Evolutionary conservation across 2,329 filamentous ascomycete species (phyloP), one percentile per base, ranked within the genome.

Genomic region (Trichoderma hamatum): DNA sequence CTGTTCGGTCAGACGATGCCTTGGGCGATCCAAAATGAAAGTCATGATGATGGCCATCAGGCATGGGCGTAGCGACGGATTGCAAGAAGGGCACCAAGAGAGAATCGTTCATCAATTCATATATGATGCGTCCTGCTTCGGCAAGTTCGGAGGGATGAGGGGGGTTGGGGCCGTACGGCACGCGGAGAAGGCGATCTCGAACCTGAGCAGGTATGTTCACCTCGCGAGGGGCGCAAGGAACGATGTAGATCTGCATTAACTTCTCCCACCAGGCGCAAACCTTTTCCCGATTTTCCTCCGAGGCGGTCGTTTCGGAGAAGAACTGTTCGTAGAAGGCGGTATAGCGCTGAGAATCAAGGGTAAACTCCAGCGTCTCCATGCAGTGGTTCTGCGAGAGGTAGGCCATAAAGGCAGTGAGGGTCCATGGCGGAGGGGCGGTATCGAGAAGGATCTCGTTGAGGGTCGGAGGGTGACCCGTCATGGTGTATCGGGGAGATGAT

Each of bases 371-470:
- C 1, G 94, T 97, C 80, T 99, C 96, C 72, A 98, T 84, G 78
- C 96, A 99, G 80, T 98, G 95, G 76, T 98, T 98, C 77, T 97
- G 94, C 1, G 95, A 97, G 4, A 98, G 86, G 76, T 97, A 98
- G 68, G 94, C 94, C 89, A 96, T 98, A 80, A 98, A 98, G 36
- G 95, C 95, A 70, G 89, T 90, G 10, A 97, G 84, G 0, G 94
- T 97, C 86, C 93, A 98, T 73, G 96, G 96, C 51, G 93, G 90
- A 10, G 92, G 89, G 43, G 96, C 92, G 55, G 88, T 88, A 81
- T 97, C 96, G 72, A 92, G 88, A 55, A 99, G 87, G 32, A 99
- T 96, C 75, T 98, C 95, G 70, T 90, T 87, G 61, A 99, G 84
- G 34, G 93, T 91, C 54, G 93, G 95, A 32, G 81, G 82, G 21